A percentile compares a stretch with the other conserved stretches of the same genome.
phyloP scores from a whole-genome alignment of 129 eudicot genomes.

The Glebionis coronaria region DNA sequence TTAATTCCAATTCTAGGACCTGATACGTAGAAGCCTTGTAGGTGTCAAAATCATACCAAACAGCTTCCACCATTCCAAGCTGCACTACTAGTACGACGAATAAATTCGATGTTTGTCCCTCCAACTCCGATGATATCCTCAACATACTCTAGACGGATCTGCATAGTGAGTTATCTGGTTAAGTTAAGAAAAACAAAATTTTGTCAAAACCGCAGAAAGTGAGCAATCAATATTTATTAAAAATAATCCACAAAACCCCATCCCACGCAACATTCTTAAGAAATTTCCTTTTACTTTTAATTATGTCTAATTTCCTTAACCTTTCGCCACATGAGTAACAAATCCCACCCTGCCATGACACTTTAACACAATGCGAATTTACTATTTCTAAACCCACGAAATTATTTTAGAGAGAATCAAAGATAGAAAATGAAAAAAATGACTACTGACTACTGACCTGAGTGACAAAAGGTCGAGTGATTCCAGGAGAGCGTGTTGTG shows the following conservation, averaged over 20 bases:
- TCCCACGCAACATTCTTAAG: not conserved
- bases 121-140: constrained; percentile 80
- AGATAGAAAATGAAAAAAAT: constrained; percentile 1
- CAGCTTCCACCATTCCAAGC: too few species aligned
- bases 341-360: too few species aligned
- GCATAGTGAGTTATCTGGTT: constrained; percentile 75
- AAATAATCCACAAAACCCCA: not conserved
- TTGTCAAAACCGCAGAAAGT: not conserved
- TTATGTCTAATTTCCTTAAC: not conserved
- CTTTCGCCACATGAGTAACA: not conserved
- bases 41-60: too few species aligned
- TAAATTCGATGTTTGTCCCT: constrained; percentile 73
- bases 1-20: too few species aligned
- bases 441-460: constrained; percentile 56
- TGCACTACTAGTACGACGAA: constrained; percentile 52
- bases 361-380: not conserved
- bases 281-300: not conserved
- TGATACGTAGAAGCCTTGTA: too few species aligned
- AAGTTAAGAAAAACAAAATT: constrained; percentile 5
- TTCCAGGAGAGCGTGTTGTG: constrained; percentile 45
- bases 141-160: constrained; percentile 74
- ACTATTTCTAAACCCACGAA: not conserved
- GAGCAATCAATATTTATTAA: not conserved
- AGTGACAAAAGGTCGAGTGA: constrained; percentile 59
- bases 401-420: not conserved